Evolutionary conservation across 202 grass and related monocot genomes (phyloP), one percentile per base, ranked within the genome.

Genomic region (Miscanthus sacchariflorus): DNA sequence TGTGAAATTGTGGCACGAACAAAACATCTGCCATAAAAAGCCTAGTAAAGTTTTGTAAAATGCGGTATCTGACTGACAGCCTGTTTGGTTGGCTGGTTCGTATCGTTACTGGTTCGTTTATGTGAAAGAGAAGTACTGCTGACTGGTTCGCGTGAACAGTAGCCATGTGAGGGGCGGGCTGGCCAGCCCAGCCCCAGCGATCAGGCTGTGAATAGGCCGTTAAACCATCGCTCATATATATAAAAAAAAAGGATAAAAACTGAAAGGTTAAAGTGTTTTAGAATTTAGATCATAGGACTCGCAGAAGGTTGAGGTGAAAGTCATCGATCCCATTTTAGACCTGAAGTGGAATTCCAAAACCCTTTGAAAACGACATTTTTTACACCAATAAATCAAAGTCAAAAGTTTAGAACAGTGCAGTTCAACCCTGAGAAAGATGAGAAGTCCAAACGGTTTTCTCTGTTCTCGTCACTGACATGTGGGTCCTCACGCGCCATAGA

Each of bases 301-400:
- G 63, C 5, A 30, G 5, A 68, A 6, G 25, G 65, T 33, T 33
- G 25, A 30, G 27, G 25, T 15, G 21, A 50, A 35, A 33, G 9
- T 28, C 4, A 24, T 73, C 23, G 4, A 6, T 39, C 10, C 9
- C n/a, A 68, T 75, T 9, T 46, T 35, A 33, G 12, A 33, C 27
- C 24, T 33, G 40, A 43, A 24, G n/a, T 81, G 59, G 76, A 69
- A 72, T 85, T 81, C 18, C 70, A 85, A 17, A 33, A 12, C 4
- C 12, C 2, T 12, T 9, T 56, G 76, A 85, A 74, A 74, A 30
- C 30, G 68, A 74, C 68, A 74, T 3, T 30, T 30, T 30, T 30
- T 56, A 4, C 81, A 72, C 63, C 54, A 49, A 46, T n/a, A 12
- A 63, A 72, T 6, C 27, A 67, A 39, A 66, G 13, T 9, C 14